Base-by-base conservation (phyloP, 225 moss, liverwort and hornwort genomes). In the Antitrichia curtipendula region DNA sequence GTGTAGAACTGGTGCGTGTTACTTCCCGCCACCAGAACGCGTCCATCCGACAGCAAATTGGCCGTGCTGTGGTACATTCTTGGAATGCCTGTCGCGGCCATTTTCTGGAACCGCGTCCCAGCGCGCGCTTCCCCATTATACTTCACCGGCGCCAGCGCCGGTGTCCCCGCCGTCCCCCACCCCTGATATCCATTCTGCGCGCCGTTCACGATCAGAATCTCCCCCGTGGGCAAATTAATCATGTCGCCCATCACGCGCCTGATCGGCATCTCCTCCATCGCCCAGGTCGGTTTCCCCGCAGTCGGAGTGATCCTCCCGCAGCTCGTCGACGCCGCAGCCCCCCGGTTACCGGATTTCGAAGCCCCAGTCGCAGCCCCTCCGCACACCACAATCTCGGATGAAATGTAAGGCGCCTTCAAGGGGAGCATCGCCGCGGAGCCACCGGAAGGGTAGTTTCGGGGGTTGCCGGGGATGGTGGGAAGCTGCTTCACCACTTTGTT, bases 171-270 rank as follows among this genome's bases (percentile, higher is more conserved):
- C 18, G 52, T 89, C 58, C 19, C 84, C 86, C 92, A 97, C 10
- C 96, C 96, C 62, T 96, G 97, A 10, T 86, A 88, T 8, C 97
- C 96, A 12, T 88, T 86, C 83, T 88, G 86, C 2, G 91, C 88
- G 36, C 91, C 88, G n/a, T 86, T 86, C 34, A 88, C 83, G 29
- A 88, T 80, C 24, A 86, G 8, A 29, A 91, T 29, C 17, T 86
- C 65, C 2, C 88, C 83, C 4, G 68, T 73, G 9, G 86, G 83
- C 73, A 86, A 3, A 56, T 89, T 61, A 2, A 91, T 7, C 86
- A 91, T 91, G 12, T 89, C 89, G 13, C 83, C 78, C 89, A 89
- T 89, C 24, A 62, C n/a, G 17, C 89, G 83, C 17, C 71, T 60
- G 4, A 89, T 83, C 8, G 86, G 89, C 86, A 89, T 89, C 8